These are phyloP conservation scores for Talaromyces amestolkiae DNA, from an alignment of 2,329 filamentous ascomycete genomes.

Conservation along the genomic window DNA sequence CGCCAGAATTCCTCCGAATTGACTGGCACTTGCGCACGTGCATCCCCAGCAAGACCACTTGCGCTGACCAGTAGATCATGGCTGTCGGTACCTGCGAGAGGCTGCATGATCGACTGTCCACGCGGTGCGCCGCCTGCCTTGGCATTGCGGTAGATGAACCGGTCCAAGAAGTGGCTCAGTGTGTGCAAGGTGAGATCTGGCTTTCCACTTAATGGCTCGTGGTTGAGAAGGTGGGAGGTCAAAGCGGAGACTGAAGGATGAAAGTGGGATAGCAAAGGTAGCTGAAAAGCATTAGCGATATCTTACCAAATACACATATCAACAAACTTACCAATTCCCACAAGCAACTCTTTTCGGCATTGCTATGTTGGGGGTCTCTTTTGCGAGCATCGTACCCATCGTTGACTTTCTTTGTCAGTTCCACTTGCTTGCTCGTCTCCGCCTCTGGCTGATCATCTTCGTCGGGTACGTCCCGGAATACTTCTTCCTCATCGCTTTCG, in stretches of 20 bases:
- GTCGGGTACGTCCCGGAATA: conserved; percentile 64
- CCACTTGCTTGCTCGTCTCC: conserved; percentile 19
- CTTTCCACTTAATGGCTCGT: conserved; percentile 73
- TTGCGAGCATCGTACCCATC: conserved; percentile 79
- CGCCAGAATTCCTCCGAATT: conserved; percentile 91
- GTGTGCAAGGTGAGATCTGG: conserved; percentile 88
- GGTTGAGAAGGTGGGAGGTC: conserved; percentile 67
- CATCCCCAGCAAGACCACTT: conserved; percentile 41
- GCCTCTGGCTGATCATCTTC: conserved; percentile 47
- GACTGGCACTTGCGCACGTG: conserved; percentile 63
- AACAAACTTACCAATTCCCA: conserved; percentile 74
- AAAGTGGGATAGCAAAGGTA: conserved; percentile 75
- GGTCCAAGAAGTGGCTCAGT: conserved; percentile 91
- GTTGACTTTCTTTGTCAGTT: conserved; percentile 31
- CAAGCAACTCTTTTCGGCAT: conserved; percentile 86
- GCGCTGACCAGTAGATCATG: conserved; percentile 61
- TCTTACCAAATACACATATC: neutral
- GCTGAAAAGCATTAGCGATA: conserved; percentile 31
- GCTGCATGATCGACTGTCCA: conserved; percentile 95
- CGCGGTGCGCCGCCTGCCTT: conserved; percentile 65
- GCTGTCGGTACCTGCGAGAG: conserved; percentile 65
- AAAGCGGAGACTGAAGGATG: conserved; percentile 90
- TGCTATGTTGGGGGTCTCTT: conserved; percentile 84
- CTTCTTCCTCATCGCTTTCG: conserved; percentile 68
- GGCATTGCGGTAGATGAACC: conserved; percentile 95